A percentile compares a stretch with the other conserved stretches of the same genome.
Conservation (phyloP, 2,329 filamentous ascomycete species). For the Diaporthe sp. region DNA sequence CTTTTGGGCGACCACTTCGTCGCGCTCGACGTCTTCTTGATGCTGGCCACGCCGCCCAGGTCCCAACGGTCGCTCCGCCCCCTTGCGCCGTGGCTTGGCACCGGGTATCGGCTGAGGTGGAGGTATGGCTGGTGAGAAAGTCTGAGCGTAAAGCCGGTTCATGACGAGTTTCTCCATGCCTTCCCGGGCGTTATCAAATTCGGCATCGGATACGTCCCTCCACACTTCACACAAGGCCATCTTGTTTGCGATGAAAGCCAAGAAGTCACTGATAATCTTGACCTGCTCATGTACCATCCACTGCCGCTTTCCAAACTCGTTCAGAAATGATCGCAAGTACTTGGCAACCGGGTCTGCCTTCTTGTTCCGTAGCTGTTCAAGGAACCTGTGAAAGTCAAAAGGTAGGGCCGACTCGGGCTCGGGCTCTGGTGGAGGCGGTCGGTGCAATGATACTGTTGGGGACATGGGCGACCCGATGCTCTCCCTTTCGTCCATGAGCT, state of each 20-base stretch:
- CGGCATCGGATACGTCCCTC: constrained; percentile 93
- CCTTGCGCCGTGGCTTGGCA: constrained; percentile 74
- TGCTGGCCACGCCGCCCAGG: constrained; percentile 94
- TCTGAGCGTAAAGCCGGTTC: constrained; percentile 96
- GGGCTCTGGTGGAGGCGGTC: constrained; percentile 77
- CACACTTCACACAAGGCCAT: constrained; percentile 98
- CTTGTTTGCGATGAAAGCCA: constrained; percentile 97
- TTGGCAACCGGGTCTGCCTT: constrained; percentile 98
- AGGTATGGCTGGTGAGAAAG: constrained; percentile 93
- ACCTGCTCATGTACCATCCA: constrained; percentile 99
- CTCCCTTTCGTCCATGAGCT: constrained; percentile 51
- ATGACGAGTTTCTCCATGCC: constrained; percentile 99
- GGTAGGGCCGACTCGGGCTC: constrained; percentile 86
- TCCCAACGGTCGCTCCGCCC: constrained; percentile 75
- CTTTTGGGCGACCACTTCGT: constrained; percentile 96
- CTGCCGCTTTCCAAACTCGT: constrained; percentile 95
- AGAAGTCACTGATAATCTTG: constrained; percentile 97
- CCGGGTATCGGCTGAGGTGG: constrained; percentile 79
- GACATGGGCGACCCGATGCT: constrained; percentile 54
- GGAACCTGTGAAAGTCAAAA: constrained; percentile 97
- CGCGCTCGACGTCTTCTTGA: constrained; percentile 96
- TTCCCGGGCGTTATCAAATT: constrained; percentile 98
- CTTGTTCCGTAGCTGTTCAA: constrained; percentile 94
- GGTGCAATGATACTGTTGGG: constrained; percentile 62
- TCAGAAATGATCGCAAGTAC: constrained; percentile 93